Conservation (phyloP, 2,329 filamentous ascomycete species). For the Magnaporthiopsis incrustans region DNA sequence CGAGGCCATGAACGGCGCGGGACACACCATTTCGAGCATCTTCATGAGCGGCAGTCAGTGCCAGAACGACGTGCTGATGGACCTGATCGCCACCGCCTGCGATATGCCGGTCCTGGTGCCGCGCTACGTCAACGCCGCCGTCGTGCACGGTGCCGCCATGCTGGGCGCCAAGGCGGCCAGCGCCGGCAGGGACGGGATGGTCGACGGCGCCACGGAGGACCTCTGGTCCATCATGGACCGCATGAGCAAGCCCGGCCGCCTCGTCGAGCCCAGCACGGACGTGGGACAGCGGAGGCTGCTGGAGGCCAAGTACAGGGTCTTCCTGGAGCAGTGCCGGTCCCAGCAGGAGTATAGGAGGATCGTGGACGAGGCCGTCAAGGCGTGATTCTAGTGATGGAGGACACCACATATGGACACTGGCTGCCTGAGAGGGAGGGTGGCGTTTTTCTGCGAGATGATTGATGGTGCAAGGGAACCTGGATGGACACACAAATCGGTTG, state of each 20-base stretch:
- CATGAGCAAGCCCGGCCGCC: conserved; percentile 87
- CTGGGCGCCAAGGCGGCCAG: conserved; percentile 94
- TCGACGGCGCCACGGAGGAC: conserved; percentile 70
- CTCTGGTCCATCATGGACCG: conserved; percentile 97
- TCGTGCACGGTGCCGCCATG: conserved; percentile 98
- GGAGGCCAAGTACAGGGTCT: conserved; percentile 88
- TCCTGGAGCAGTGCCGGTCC: conserved; percentile 81
- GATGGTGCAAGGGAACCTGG: not conserved
- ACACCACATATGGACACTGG: too few species aligned
- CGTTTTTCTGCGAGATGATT: not conserved
- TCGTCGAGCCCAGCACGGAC: conserved; percentile 68
- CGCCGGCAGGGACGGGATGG: conserved; percentile 40
- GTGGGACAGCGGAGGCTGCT: conserved; percentile 69
- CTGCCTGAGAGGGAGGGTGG: too few species aligned
- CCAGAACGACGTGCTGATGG: conserved; percentile 89
- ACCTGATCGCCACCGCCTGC: conserved; percentile 82
- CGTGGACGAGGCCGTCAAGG: conserved; percentile 56
- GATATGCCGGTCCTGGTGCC: conserved; percentile 90
- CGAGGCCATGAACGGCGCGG: conserved; percentile 83
- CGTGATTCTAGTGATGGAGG: conserved; percentile 16
- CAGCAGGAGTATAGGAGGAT: conserved; percentile 76
- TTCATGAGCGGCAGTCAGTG: conserved; percentile 99
- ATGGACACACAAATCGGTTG: not conserved
- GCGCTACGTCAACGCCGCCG: conserved; percentile 86
- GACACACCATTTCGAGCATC: conserved; percentile 82